Percentiles rank a stretch among this genome's conserved stretches.
Conservation (phyloP, 805 yeast genomes). For the Jamesozyma hellenica region DNA sequence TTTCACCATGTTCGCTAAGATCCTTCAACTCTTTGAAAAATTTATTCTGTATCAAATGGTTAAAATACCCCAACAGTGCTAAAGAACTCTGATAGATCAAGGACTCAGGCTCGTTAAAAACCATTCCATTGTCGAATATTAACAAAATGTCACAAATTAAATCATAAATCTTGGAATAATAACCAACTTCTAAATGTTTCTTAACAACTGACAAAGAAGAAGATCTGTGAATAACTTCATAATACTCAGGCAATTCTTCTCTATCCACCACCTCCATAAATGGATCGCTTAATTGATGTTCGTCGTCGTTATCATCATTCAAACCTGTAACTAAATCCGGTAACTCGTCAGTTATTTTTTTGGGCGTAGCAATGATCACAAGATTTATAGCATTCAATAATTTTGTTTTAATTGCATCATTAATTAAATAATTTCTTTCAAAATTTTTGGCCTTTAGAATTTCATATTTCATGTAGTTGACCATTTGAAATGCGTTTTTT, state of each 20-base stretch:
- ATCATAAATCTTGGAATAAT: constrained; percentile 44
- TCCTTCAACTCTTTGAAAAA: constrained; percentile 24
- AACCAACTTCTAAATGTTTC: constrained; percentile 41
- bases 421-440: constrained; percentile 23
- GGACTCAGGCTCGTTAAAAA: constrained; percentile 66
- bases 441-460: constrained; percentile 32
- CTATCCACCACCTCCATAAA: constrained; percentile 67
- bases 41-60: constrained; percentile 21
- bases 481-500: constrained; percentile 48
- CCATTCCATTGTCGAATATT: constrained; percentile 70
- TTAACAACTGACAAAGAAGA: constrained; percentile 58
- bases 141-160: constrained; percentile 50
- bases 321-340: constrained; percentile 1
- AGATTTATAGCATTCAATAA: constrained; percentile 15
- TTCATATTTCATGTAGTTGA: constrained; percentile 46
- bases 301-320: constrained; percentile 12
- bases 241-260: constrained; percentile 71
- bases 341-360: constrained; percentile 4
- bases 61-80: constrained; percentile 45
- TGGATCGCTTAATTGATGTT: constrained; percentile 45
- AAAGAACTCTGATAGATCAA: constrained; percentile 63
- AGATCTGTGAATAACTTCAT: constrained; percentile 59
- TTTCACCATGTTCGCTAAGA: constrained; percentile 26
- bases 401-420: constrained; percentile 17
- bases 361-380: constrained; percentile 25